Conservation (phyloP, 768 basidiomycete species). For the Boletus bicolor region DNA sequence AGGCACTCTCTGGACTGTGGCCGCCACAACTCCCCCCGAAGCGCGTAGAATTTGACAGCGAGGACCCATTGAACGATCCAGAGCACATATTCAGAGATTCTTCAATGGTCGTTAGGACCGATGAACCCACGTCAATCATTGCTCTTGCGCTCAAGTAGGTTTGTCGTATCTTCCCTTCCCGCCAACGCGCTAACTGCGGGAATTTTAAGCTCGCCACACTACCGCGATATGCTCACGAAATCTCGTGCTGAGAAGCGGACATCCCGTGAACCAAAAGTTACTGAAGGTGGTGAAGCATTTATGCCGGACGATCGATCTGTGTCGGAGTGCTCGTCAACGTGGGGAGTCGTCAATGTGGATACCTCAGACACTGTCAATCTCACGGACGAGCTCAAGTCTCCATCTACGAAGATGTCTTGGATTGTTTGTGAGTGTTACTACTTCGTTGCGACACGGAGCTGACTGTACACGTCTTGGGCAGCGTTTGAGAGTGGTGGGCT, state of each 20-base stretch:
- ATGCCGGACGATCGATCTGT: slow-evolving; percentile 89
- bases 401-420: slow-evolving; percentile 80
- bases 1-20: slow-evolving; percentile 64
- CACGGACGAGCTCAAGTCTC: slow-evolving; percentile 70
- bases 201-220: slow-evolving; percentile 64
- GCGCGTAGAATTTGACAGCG: slow-evolving; percentile 56
- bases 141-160: slow-evolving; percentile 87
- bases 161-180: neutral
- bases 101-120: slow-evolving; percentile 90
- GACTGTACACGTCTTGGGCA: slow-evolving; percentile 28
- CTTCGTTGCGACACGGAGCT: neutral
- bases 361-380: slow-evolving; percentile 61
- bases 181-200: slow-evolving; percentile 2
- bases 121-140: slow-evolving; percentile 97
- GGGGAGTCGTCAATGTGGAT: slow-evolving; percentile 90
- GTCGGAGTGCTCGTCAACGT: slow-evolving; percentile 82
- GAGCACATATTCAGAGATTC: slow-evolving; percentile 96
- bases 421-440: slow-evolving; percentile 59
- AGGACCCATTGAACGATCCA: slow-evolving; percentile 70
- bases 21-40: slow-evolving; percentile 50
- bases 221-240: slow-evolving; percentile 74
- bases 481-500: slow-evolving; percentile 89
- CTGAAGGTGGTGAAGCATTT: slow-evolving; percentile 77
- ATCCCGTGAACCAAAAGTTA: slow-evolving; percentile 49
- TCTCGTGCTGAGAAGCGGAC: slow-evolving; percentile 76